Base-by-base conservation (phyloP, 164 flowering plant species). In the Annona cherimola region DNA sequence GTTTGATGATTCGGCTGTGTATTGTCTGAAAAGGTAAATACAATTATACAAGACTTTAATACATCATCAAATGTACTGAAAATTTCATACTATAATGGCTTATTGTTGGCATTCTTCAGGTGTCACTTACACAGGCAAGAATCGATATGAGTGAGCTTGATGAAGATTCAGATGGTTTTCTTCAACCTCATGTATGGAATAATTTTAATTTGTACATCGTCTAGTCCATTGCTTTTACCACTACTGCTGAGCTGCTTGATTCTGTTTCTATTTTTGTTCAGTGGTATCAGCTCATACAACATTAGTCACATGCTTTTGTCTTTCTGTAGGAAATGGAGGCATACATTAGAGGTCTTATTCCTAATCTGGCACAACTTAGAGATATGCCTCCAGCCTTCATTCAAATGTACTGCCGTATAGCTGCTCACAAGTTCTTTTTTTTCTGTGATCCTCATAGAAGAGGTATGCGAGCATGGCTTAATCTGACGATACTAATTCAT, bases 71-170 rank as follows among this genome's bases (percentile, higher is more conserved):
- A 39, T 65, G 45, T 63, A n/a, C 45, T 73, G n/a, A 71, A 40
- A 60, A 18, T 60, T 5, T 8, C 45, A 0, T 73, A 44, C 61
- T 66, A 9, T 39, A 20, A 3, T 69, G 14, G 45, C 67, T 62
- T n/a, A 63, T 64, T 5, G 35, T 54, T 72, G 61, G 50, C 69
- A 39, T 70, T 77, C 26, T 84, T 66, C 88, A 95, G 99, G 99
- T 93, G 77, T 95, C 99, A 71, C 96, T 93, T 69, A 95, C 99
- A 55, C 98, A 95, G 75, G 99, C 99, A 76, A 87, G 99, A 80
- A 93, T 95, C 66, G 98, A 95, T 78, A 95, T 95, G 99, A 95
- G 99, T 77, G 99, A 95, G 83, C 92, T 95, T 71, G 99, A 95
- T 81, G 97, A 90, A 77, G 99, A 95, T 80, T 93, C 97, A 76